A percentile compares a stretch with the other conserved stretches of the same genome.
Conservation (phyloP, 2,329 filamentous ascomycete species). For the Biscogniauxia sp. region DNA sequence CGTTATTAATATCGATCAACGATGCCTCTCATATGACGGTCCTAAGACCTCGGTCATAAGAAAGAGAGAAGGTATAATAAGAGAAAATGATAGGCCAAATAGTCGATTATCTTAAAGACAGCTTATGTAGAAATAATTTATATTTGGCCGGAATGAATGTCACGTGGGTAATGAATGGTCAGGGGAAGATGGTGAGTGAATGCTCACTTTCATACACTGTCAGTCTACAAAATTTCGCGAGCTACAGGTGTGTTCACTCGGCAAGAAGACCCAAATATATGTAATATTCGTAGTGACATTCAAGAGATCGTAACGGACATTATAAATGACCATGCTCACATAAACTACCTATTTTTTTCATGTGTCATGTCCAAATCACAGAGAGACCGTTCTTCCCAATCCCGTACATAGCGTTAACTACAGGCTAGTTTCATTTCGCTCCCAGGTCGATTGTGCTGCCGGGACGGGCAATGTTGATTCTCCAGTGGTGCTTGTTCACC, state of each 20-base stretch:
- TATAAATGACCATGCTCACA: background rate
- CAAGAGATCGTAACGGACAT: background rate
- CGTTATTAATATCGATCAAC: no score
- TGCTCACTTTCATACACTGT: no score
- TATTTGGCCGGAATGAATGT: no score
- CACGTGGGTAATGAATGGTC: no score
- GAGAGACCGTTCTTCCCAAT: background rate
- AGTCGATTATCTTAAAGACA: no score
- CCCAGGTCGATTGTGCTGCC: slow-evolving; percentile 37
- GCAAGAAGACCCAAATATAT: background rate
- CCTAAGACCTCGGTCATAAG: no score
- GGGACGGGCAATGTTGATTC: slow-evolving; percentile 41
- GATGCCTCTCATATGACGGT: no score
- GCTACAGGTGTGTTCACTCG: background rate
- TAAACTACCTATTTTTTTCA: background rate
- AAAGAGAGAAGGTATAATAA: no score
- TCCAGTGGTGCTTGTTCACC: slow-evolving; percentile 44
- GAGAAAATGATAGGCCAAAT: no score
- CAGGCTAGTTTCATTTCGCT: background rate
- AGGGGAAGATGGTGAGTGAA: no score
- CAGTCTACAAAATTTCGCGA: background rate
- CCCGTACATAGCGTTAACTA: background rate
- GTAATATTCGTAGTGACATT: background rate
- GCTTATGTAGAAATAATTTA: no score
- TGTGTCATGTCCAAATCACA: background rate